Percentiles rank a stretch among this genome's conserved stretches.
Conservation (phyloP, 1,284 basidiomycete genomes). For the Pascua guehoae region DNA sequence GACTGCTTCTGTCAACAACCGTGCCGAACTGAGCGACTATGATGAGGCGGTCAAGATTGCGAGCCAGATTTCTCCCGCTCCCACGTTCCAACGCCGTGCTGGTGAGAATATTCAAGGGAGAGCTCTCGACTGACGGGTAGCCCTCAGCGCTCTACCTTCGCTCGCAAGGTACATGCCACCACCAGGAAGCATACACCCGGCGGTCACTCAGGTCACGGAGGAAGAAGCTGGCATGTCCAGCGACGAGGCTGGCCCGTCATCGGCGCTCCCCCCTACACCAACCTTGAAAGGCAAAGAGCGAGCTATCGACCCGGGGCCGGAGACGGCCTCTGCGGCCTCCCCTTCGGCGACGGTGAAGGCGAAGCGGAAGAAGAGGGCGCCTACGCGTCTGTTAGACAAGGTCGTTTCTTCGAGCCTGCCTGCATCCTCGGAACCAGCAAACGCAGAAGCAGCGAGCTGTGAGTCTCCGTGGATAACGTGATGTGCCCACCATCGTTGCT, state of each 20-base stretch:
- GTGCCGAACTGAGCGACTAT: constrained; percentile 6
- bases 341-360: not conserved
- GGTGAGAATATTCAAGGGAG: too few relatives aligned
- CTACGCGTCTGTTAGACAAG: too few relatives aligned
- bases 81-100: too few relatives aligned
- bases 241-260: not conserved
- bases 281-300: constrained; percentile 30
- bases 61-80: too few relatives aligned
- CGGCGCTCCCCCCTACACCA: not conserved
- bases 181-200: not conserved
- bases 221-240: not conserved
- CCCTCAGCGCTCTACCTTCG: too few relatives aligned
- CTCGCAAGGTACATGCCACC: constrained; percentile 3
- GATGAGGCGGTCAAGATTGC: constrained; percentile 3
- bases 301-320: constrained; percentile 8
- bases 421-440: too few relatives aligned
- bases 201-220: not conserved
- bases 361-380: not conserved
- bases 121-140: too few relatives aligned
- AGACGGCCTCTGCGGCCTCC: not conserved
- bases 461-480: not conserved
- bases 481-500: too few relatives aligned
- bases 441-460: too few relatives aligned
- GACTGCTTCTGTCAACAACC: not conserved
- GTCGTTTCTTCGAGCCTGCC: too few relatives aligned